Evolutionary conservation across 148 eudicot species (phyloP), one percentile per base, ranked within the genome.

Genomic region (Chenopodium album): DNA sequence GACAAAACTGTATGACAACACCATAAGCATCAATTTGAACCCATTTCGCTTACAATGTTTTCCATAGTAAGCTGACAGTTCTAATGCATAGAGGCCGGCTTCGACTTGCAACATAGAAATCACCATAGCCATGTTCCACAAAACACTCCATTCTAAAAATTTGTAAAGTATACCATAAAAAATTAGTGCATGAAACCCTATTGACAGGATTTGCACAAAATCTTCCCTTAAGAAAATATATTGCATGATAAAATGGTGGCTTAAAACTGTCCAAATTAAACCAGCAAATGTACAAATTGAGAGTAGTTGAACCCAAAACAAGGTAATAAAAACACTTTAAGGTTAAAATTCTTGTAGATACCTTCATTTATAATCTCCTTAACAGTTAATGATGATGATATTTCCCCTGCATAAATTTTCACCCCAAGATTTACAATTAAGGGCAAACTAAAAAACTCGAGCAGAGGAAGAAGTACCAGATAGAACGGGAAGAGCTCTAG

Each of bases 111-210:
- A 34, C 28, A 80, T 47, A 9, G 89, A 82, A 31, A 87, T 82
- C 73, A 82, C 84, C 41, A 82, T 59, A n/a, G 80, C 37, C 87
- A 87, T 66, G 80, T 76, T 80, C 86, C 88, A 86, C 14, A 80
- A 64, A 1, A 60, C 76, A 66, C 76, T 83, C 85, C 83, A 73
- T 28, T 83, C 71, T 59, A 80, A 8, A 67, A 80, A 86, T 54
- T 80, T 86, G 10, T 66, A 54, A 3, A 80, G 50, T 70, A 80
- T 13, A 41, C 32, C 72, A 2, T 31, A 14, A 19, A 85, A 81
- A 2, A 74, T 1, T 20, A 60, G 19, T 60, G 65, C 0, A 20
- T 60, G 65, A 60, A 60, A 17, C 65, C 65, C 65, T 60, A 20
- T 19, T 60, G 65, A 60, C 8, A 20, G 1, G 22, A 60, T 60